phyloP scores from a whole-genome alignment of 768 basidiomycete genomes.

The Calvatia gigantea region DNA sequence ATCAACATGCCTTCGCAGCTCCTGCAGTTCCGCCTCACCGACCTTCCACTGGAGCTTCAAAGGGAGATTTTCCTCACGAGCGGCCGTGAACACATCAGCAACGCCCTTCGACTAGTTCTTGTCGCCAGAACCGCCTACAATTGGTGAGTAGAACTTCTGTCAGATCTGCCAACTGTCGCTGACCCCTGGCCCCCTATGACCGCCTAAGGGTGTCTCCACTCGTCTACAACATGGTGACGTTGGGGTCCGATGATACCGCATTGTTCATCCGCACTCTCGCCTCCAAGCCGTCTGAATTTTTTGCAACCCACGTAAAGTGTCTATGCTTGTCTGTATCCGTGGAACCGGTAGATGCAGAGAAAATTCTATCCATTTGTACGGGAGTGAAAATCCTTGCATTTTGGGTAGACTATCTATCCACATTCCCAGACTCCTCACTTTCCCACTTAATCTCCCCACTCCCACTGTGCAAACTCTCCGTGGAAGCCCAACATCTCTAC shows the following conservation, averaged over 20 bases:
- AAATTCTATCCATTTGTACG: conserved; percentile 32
- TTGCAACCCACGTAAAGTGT: conserved; percentile 31
- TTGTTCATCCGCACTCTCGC: conserved; percentile 34
- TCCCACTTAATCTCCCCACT: conserved; percentile 24
- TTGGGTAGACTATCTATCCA: conserved; percentile 31
- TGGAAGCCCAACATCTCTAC: conserved; percentile 29
- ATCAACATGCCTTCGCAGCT: conserved; percentile 16
- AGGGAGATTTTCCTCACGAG: conserved; percentile 34
- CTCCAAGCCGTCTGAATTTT: conserved; percentile 30
- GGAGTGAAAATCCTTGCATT: conserved; percentile 34
- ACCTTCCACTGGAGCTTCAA: conserved; percentile 38
- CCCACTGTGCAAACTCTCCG: conserved; percentile 30
- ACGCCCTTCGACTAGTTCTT: conserved; percentile 26
- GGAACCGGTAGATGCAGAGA: conserved; percentile 21
- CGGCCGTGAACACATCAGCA: conserved; percentile 23
- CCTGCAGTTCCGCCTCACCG: conserved; percentile 23
- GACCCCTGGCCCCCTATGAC: background rate
- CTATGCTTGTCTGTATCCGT: conserved; percentile 36
- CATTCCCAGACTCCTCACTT: conserved; percentile 17
- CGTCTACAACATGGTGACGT: conserved; percentile 35
- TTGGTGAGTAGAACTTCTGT: conserved; percentile 25
- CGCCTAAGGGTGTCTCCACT: conserved; percentile 33
- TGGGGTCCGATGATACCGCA: conserved; percentile 27
- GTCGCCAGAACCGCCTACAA: conserved; percentile 31
- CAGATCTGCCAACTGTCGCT: background rate